These are phyloP conservation scores for Periconia macrospinosa DNA, from an alignment of 2,329 filamentous ascomycete species.

Conservation along the genomic window DNA sequence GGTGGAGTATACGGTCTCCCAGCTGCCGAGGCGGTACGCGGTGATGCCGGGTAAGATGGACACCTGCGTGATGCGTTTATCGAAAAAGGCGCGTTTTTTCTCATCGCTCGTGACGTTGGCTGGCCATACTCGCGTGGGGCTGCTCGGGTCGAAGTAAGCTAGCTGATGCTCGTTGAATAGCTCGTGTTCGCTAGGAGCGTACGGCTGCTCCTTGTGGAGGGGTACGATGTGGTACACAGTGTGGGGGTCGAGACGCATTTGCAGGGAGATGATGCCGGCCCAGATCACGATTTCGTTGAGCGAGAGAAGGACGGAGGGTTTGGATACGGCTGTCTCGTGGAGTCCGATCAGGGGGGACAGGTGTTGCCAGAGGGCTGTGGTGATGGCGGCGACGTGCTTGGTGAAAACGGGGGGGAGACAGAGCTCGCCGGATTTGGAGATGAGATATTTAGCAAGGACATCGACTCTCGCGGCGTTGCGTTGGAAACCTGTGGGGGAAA, in stretches of 20 bases:
- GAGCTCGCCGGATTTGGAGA: not conserved
- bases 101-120: slow-evolving; percentile 6
- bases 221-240: slow-evolving; percentile 33
- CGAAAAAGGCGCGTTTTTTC: slow-evolving; percentile 10
- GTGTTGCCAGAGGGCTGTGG: slow-evolving; percentile 20
- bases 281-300: slow-evolving; percentile 15
- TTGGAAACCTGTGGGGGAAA: slow-evolving; percentile 15
- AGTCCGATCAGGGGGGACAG: slow-evolving; percentile 22
- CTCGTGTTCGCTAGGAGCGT: slow-evolving; percentile 14
- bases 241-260: slow-evolving; percentile 26
- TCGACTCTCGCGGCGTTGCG: slow-evolving; percentile 19
- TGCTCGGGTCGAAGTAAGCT: slow-evolving; percentile 8
- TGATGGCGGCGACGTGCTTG: slow-evolving; percentile 21
- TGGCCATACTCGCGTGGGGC: slow-evolving; percentile 1
- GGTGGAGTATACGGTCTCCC: slow-evolving; percentile 15
- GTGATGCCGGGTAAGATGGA: slow-evolving; percentile 21
- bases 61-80: slow-evolving; percentile 24
- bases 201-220: slow-evolving; percentile 29
- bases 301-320: not conserved
- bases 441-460: slow-evolving; percentile 3
- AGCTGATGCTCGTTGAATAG: slow-evolving; percentile 21
- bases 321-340: not conserved
- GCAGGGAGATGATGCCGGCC: slow-evolving; percentile 25
- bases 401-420: slow-evolving; percentile 24
- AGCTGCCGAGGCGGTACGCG: slow-evolving; percentile 30